A percentile compares a stretch with the other conserved stretches of the same genome.
Conservation (phyloP, 768 basidiomycete genomes). For the Mycena olivaceomarginata region DNA sequence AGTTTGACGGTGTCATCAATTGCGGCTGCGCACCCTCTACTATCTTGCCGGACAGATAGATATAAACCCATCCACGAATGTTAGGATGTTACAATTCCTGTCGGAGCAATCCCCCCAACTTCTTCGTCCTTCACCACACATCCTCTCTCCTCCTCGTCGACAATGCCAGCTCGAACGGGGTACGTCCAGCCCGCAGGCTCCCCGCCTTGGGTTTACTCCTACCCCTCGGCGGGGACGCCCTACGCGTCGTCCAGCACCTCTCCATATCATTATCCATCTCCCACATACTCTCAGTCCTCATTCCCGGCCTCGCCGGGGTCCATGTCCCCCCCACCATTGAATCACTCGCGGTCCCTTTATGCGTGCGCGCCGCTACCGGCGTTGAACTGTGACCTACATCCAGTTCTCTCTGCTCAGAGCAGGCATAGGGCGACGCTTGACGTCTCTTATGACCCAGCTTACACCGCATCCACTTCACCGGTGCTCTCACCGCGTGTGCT, state of each 20-base stretch:
- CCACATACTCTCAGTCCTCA: constrained; percentile 36
- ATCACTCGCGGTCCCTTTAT: constrained; percentile 37
- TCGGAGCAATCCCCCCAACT: neutral
- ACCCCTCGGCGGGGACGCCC: constrained; percentile 9
- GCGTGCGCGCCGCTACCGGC: constrained; percentile 37
- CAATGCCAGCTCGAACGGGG: constrained; percentile 37
- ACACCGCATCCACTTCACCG: constrained; percentile 23
- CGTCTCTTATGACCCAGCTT: constrained; percentile 44
- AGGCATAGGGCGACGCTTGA: constrained; percentile 31
- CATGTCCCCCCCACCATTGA: constrained; percentile 43
- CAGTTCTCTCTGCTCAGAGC: constrained; percentile 18
- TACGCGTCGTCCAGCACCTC: constrained; percentile 25
- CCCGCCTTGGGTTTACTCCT: constrained; percentile 19
- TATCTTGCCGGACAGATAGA: constrained; percentile 9
- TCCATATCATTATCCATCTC: constrained; percentile 33
- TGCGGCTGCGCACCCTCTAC: constrained; percentile 21
- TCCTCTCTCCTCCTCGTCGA: constrained; percentile 11
- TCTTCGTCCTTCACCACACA: constrained; percentile 7
- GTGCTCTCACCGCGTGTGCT: constrained; percentile 45
- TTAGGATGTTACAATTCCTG: neutral
- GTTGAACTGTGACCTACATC: constrained; percentile 27
- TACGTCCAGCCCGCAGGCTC: constrained; percentile 34
- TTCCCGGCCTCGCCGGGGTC: constrained; percentile 34
- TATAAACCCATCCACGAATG: constrained; percentile 28
- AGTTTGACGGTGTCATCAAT: constrained; percentile 3